These are phyloP conservation scores for Crucibulum cyathiforme DNA, from an alignment of 1,284 basidiomycete species.

Conservation along the genomic window DNA sequence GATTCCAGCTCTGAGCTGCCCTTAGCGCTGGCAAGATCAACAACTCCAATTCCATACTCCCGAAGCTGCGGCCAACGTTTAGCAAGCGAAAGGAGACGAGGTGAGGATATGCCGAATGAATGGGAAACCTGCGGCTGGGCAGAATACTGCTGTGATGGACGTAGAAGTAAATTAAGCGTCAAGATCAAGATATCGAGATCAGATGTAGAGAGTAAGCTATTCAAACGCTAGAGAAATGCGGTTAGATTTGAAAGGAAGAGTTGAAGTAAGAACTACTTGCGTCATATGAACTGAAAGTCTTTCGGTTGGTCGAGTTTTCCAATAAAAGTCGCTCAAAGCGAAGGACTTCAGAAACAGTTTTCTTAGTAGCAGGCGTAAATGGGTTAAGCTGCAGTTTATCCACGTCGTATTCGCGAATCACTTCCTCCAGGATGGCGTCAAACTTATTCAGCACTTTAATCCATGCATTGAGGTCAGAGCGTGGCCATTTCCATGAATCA, in stretches of 20 bases:
- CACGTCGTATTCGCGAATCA: conserved; percentile 84
- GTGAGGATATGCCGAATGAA: conserved; percentile 77
- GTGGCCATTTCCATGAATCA: conserved; percentile 91
- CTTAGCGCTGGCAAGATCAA: conserved; percentile 67
- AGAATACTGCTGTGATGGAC: conserved; percentile 95
- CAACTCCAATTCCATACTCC: conserved; percentile 74
- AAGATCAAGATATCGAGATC: conserved; percentile 90
- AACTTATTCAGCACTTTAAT: conserved; percentile 95
- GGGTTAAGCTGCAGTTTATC: conserved; percentile 83
- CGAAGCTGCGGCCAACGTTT: conserved; percentile 79
- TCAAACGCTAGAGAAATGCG: conserved; percentile 71
- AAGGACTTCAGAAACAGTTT: conserved; percentile 81
- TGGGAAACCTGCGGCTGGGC: conserved; percentile 80
- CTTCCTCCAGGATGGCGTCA: conserved; percentile 84
- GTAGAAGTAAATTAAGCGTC: conserved; percentile 85
- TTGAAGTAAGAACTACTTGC: conserved; percentile 56
- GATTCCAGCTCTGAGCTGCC: conserved; percentile 59
- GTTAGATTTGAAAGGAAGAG: conserved; percentile 18
- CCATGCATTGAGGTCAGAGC: conserved; percentile 98
- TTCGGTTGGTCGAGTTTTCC: conserved; percentile 98
- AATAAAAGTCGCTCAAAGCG: conserved; percentile 89
- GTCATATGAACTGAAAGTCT: conserved; percentile 96
- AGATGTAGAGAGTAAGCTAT: conserved; percentile 85
- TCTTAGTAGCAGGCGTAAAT: conserved; percentile 83
- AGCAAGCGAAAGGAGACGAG: conserved; percentile 72